Evolutionary conservation across 2,329 filamentous ascomycete genomes (phyloP).

Genomic region (Diaporthe batatas): DNA sequence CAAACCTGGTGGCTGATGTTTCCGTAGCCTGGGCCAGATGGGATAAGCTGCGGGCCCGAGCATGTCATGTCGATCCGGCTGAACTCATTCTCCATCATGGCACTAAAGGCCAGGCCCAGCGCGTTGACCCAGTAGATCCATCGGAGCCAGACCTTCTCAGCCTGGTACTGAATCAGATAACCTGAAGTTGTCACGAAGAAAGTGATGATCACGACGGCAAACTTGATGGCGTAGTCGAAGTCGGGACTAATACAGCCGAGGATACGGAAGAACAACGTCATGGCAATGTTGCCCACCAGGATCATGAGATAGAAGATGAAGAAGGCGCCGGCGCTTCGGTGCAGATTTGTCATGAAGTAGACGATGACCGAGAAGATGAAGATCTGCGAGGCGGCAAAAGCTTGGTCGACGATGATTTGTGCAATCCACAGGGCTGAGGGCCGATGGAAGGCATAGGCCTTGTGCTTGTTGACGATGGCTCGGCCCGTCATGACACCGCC

Average conservation of each 20-base stretch:
- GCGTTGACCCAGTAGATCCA: slow-evolving; percentile 87
- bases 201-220: slow-evolving; percentile 83
- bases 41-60: slow-evolving; percentile 75
- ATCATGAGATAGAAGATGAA: slow-evolving; percentile 83
- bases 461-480: slow-evolving; percentile 85
- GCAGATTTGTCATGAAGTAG: slow-evolving; percentile 82
- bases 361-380: slow-evolving; percentile 80
- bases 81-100: slow-evolving; percentile 92
- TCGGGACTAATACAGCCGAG: slow-evolving; percentile 81
- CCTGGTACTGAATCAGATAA: slow-evolving; percentile 85
- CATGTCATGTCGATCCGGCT: slow-evolving; percentile 77
- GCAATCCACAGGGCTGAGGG: slow-evolving; percentile 87
- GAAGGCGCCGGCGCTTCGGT: slow-evolving; percentile 79
- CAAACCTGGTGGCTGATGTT: slow-evolving; percentile 84
- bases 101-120: slow-evolving; percentile 79
- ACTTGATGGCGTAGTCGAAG: slow-evolving; percentile 89
- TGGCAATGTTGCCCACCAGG: slow-evolving; percentile 75
- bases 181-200: slow-evolving; percentile 86
- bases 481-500: slow-evolving; percentile 81
- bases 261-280: slow-evolving; percentile 84
- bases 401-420: slow-evolving; percentile 83
- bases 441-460: slow-evolving; percentile 84
- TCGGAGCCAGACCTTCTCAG: slow-evolving; percentile 79
- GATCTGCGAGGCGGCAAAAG: slow-evolving; percentile 79
- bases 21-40: slow-evolving; percentile 76